Evolutionary conservation across 1,284 basidiomycete species (phyloP).

Genomic region (Rhodofomes roseus): DNA sequence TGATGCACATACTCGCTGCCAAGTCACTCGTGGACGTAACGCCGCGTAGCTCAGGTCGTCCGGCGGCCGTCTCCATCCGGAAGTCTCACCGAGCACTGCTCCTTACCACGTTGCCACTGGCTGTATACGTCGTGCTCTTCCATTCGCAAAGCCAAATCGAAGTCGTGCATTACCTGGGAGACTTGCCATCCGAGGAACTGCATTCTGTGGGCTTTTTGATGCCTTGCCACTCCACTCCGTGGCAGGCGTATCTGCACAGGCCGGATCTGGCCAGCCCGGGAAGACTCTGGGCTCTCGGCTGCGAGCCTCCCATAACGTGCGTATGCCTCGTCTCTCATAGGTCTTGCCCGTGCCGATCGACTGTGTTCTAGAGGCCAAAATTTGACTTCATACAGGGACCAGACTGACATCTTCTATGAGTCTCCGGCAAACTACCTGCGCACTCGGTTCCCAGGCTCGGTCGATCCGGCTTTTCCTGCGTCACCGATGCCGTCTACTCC

Average conservation of each 20-base stretch:
- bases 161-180: constrained; percentile 63
- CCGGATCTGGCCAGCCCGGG: constrained; percentile 48
- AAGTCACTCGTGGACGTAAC: constrained; percentile 55
- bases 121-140: constrained; percentile 65
- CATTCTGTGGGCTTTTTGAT: constrained; percentile 80
- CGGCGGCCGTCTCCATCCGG: constrained; percentile 30
- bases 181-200: constrained; percentile 45
- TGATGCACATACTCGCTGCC: constrained; percentile 80
- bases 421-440: constrained; percentile 68
- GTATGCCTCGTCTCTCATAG: constrained; percentile 21
- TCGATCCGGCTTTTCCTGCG: constrained; percentile 64
- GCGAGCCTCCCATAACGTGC: constrained; percentile 85
- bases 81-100: constrained; percentile 41
- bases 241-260: constrained; percentile 86
- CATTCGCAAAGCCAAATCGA: constrained; percentile 79
- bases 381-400: constrained; percentile 64
- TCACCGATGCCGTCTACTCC: constrained; percentile 56
- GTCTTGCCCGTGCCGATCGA: constrained; percentile 10
- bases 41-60: constrained; percentile 21
- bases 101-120: constrained; percentile 52
- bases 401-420: constrained; percentile 82
- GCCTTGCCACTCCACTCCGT: constrained; percentile 99
- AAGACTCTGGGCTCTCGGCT: constrained; percentile 80
- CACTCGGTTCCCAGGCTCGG: constrained; percentile 58
- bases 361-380: constrained; percentile 42